Evolutionary conservation across 306 rosid genomes (phyloP).

Genomic region (Purshia tridentata): DNA sequence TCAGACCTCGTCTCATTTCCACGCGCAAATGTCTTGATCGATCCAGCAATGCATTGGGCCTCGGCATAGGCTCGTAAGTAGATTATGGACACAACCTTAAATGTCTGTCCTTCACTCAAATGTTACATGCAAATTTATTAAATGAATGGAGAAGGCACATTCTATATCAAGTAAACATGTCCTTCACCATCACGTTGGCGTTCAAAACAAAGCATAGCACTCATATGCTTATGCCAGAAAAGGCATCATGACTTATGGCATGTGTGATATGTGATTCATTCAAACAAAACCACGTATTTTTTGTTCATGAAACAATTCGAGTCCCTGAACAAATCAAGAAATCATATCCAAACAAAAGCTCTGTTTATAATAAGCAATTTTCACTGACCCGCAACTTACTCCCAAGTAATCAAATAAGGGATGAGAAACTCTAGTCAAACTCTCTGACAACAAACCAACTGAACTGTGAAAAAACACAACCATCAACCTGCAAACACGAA

Average conservation of each 20-base stretch:
- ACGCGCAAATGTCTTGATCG: background rate
- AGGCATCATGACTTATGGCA: background rate
- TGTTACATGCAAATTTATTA: no score
- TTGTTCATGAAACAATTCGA: conserved; percentile 1
- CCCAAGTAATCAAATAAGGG: conserved; percentile 22
- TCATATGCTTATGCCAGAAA: background rate
- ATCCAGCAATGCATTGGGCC: background rate
- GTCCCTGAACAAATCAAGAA: conserved; percentile 32
- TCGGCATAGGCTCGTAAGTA: no score
- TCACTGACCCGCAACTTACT: conserved; percentile 32
- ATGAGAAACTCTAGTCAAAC: conserved; percentile 18
- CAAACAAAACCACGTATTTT: background rate
- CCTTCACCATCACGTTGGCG: background rate
- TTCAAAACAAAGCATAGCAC: background rate
- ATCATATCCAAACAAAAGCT: conserved; percentile 32
- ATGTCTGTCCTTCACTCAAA: no score
- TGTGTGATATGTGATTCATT: background rate
- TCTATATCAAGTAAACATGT: background rate
- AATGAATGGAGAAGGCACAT: background rate
- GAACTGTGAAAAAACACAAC: conserved; percentile 44
- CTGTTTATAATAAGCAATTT: conserved; percentile 30
- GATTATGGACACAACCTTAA: no score
- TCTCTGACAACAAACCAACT: conserved; percentile 26
- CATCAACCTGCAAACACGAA: conserved; percentile 46
- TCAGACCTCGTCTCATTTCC: background rate